A percentile compares a stretch with the other conserved stretches of the same genome.
These are phyloP conservation scores for Debaryomyces nepalensis DNA, from an alignment of 1,139 yeast species.

Conservation along the genomic window DNA sequence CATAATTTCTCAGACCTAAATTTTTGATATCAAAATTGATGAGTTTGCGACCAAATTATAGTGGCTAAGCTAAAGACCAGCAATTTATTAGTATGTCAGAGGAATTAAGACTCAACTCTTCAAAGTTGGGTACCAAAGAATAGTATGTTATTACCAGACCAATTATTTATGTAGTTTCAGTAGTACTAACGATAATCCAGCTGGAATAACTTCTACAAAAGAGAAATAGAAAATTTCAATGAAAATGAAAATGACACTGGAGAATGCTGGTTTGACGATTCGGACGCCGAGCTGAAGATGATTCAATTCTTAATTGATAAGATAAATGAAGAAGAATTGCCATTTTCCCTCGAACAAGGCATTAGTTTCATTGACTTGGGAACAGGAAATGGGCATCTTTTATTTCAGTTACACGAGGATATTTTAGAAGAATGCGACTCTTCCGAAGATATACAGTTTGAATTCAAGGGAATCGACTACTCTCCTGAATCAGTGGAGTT, in stretches of 20 bases:
- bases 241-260: conserved; percentile 85
- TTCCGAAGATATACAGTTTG: conserved; percentile 45
- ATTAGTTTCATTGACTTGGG: conserved; percentile 76
- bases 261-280: conserved; percentile 95
- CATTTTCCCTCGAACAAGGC: conserved; percentile 33
- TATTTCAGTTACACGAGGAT: conserved; percentile 70
- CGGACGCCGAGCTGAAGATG: conserved; percentile 86
- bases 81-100: conserved; percentile 35
- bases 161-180: too few relatives aligned
- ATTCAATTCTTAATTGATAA: conserved; percentile 58
- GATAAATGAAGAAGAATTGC: conserved; percentile 31
- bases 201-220: conserved; percentile 86
- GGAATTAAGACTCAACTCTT: conserved; percentile 64
- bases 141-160: conserved; percentile 66
- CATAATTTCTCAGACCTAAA: conserved; percentile 11
- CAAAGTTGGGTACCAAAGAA: conserved; percentile 77
- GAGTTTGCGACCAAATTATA: background rate
- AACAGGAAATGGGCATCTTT: conserved; percentile 92
- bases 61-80: background rate
- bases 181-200: conserved; percentile 36
- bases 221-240: conserved; percentile 71
- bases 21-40: background rate
- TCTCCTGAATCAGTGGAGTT: conserved; percentile 77
- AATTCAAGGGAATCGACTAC: conserved; percentile 76
- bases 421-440: conserved; percentile 42